These are phyloP conservation scores for Rhizodiscina lignyota DNA, from an alignment of 495 filamentous ascomycete genomes.

Conservation along the genomic window DNA sequence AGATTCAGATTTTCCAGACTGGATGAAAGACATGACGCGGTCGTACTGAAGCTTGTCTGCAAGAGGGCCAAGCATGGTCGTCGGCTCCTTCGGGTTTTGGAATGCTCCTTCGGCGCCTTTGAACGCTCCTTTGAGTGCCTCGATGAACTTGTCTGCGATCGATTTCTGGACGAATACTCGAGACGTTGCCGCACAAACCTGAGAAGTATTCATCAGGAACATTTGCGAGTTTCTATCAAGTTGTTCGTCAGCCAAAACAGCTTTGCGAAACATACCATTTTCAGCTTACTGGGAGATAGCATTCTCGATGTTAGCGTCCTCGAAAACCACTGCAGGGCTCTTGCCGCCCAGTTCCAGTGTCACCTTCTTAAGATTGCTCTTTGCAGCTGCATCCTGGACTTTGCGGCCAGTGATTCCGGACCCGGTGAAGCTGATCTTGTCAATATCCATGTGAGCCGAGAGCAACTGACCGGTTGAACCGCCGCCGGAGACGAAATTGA, in stretches of 20 bases:
- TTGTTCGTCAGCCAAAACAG: neutral
- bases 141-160: neutral
- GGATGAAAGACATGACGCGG: neutral
- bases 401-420: neutral
- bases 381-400: neutral
- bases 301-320: neutral
- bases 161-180: neutral
- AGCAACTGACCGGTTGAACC: slow-evolving; percentile 4
- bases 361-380: neutral
- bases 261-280: too few relatives aligned
- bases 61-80: neutral
- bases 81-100: neutral
- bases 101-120: neutral
- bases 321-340: slow-evolving; percentile 1
- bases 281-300: too few relatives aligned
- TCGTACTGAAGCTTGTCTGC: neutral
- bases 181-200: neutral
- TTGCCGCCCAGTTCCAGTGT: slow-evolving; percentile 4
- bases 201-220: neutral
- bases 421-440: slow-evolving; percentile 4
- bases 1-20: neutral
- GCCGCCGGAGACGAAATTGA: slow-evolving; percentile 10
- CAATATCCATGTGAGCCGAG: neutral
- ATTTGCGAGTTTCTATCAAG: neutral
- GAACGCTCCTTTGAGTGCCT: neutral